These are phyloP conservation scores for Naganishia friedmannii DNA, from an alignment of 768 basidiomycete species.

Conservation along the genomic window DNA sequence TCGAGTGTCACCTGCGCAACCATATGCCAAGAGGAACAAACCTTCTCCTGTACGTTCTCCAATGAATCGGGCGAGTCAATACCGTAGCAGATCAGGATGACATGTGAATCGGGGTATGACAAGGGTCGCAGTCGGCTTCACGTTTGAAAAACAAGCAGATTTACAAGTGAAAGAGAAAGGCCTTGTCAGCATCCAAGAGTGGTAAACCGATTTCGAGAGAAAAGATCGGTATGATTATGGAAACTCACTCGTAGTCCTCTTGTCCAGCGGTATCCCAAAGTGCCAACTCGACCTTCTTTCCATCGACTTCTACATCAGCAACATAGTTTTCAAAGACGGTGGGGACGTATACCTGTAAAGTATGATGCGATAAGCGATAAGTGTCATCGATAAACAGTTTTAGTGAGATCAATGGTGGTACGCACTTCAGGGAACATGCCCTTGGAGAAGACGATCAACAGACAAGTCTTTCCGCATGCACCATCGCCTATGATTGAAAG, in stretches of 20 bases:
- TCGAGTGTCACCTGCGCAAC: background rate
- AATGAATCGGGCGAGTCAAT: constrained; percentile 51
- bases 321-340: constrained; percentile 51
- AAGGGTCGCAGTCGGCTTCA: constrained; percentile 46
- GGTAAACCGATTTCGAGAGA: background rate
- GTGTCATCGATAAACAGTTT: background rate
- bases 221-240: background rate
- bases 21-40: constrained; percentile 31
- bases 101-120: constrained; percentile 53
- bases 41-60: constrained; percentile 53
- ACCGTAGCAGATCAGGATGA: constrained; percentile 53
- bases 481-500: constrained; percentile 46
- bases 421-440: constrained; percentile 50
- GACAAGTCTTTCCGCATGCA: constrained; percentile 52
- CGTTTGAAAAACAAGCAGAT: background rate
- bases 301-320: constrained; percentile 44
- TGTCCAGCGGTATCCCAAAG: constrained; percentile 99
- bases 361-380: background rate
- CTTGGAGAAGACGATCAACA: constrained; percentile 51
- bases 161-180: background rate
- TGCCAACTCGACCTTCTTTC: constrained; percentile 50
- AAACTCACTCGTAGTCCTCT: constrained; percentile 67
- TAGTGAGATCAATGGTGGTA: background rate
- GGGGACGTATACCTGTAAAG: constrained; percentile 48
- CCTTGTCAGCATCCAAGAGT: background rate